A percentile compares a stretch with the other conserved stretches of the same genome.
These are phyloP conservation scores for Solanum rostratum DNA, from an alignment of 257 asterid species.

Conservation along the genomic window DNA sequence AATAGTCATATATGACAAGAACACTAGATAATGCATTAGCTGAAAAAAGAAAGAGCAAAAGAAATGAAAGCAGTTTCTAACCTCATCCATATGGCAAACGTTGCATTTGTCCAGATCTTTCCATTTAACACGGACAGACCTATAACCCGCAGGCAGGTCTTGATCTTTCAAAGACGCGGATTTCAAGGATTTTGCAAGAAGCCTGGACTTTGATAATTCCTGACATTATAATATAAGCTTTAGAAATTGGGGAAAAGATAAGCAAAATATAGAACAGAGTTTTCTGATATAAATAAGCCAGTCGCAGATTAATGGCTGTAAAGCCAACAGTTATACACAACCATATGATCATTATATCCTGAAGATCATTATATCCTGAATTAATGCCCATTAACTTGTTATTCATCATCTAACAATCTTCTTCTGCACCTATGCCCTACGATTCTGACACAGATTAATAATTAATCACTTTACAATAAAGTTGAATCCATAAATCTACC, in stretches of 20 bases:
- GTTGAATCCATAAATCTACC: not conserved
- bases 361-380: not conserved
- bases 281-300: not conserved
- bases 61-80: constrained; percentile 15
- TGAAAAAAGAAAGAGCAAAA: not conserved
- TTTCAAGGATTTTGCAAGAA: constrained; percentile 36
- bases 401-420: not conserved
- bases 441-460: not conserved
- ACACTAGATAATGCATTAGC: constrained; percentile 5
- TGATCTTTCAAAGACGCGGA: constrained; percentile 36
- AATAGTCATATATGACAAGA: not conserved
- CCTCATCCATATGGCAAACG: constrained; percentile 99
- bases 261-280: not conserved
- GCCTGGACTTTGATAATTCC: constrained; percentile 58
- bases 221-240: constrained; percentile 8
- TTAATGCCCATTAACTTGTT: not conserved
- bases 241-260: not conserved
- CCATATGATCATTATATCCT: not conserved
- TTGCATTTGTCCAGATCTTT: constrained; percentile 96
- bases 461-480: not conserved
- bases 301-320: not conserved
- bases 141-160: constrained; percentile 44
- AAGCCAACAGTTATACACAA: not conserved
- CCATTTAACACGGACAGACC: constrained; percentile 88
- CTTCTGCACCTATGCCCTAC: not conserved